Conservation (phyloP, 75 land plant species). For the Selaginella moellendorffii region DNA sequence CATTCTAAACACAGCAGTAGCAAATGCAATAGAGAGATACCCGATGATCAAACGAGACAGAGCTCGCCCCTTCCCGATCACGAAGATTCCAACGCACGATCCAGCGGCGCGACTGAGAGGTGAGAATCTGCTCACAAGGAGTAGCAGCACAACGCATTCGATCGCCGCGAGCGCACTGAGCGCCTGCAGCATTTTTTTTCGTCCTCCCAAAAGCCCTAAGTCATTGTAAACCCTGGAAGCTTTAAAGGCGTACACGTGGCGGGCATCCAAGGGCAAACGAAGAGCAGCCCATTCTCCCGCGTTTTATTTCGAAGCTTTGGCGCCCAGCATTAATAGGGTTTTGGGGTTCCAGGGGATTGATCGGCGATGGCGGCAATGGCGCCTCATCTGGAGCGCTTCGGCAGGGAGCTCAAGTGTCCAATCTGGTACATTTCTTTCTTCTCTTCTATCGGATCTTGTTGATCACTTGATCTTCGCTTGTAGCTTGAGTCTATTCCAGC, state of each 20-base stretch:
- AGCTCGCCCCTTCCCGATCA: background rate
- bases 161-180: background rate
- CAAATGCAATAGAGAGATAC: background rate
- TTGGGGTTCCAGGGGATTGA: too few relatives aligned
- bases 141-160: background rate
- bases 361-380: too few relatives aligned
- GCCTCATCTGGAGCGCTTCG: constrained; percentile 51
- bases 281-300: background rate
- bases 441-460: background rate
- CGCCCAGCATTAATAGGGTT: constrained; percentile 5
- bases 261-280: background rate
- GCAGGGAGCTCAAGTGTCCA: constrained; percentile 65
- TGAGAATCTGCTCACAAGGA: background rate
- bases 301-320: constrained; percentile 18
- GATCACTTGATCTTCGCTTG: background rate
- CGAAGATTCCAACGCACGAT: background rate
- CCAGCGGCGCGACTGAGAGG: background rate
- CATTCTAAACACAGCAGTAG: background rate
- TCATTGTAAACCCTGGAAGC: too few relatives aligned
- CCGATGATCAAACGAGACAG: background rate
- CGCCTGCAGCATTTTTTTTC: background rate
- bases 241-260: too few relatives aligned
- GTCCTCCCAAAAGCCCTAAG: too few relatives aligned
- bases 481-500: constrained; percentile 56
- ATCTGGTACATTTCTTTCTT: constrained; percentile 32